phyloP scores from a whole-genome alignment of 2,329 filamentous ascomycete genomes.

The Alternaria angustiovoidea region DNA sequence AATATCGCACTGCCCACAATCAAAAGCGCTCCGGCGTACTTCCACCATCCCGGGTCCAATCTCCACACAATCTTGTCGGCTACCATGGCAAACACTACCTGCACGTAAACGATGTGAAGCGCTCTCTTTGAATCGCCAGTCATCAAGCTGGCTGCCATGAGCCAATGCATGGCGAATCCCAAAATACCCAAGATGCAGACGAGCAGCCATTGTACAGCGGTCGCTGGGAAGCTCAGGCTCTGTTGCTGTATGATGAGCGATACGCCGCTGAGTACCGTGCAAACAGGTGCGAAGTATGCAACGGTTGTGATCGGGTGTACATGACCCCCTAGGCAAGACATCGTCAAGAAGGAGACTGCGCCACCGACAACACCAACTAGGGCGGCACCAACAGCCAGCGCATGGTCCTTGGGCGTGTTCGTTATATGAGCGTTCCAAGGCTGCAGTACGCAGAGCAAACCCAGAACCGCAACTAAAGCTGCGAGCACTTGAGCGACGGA shows the following conservation, averaged over 20 bases:
- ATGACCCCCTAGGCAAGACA: neutral
- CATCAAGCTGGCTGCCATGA: conserved; percentile 4
- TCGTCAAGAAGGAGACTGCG: neutral
- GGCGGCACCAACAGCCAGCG: neutral
- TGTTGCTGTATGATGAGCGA: conserved; percentile 1
- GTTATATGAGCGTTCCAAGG: neutral
- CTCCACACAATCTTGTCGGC: conserved; percentile 1
- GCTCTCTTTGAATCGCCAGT: neutral
- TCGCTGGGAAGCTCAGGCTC: neutral
- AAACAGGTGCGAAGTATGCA: neutral
- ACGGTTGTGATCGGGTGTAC: neutral
- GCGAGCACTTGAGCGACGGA: neutral
- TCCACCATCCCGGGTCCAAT: neutral
- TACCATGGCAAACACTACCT: neutral
- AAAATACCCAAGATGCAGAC: neutral
- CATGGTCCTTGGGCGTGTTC: neutral
- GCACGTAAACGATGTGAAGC: neutral
- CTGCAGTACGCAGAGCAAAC: neutral
- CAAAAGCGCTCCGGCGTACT: neutral
- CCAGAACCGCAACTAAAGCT: neutral
- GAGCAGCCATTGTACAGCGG: neutral
- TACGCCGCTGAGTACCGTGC: neutral
- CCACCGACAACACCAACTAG: neutral
- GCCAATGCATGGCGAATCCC: neutral
- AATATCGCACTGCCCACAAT: neutral